These are phyloP conservation scores for Coprinellus aureogranulatus DNA, from an alignment of 768 basidiomycete species.

Conservation along the genomic window DNA sequence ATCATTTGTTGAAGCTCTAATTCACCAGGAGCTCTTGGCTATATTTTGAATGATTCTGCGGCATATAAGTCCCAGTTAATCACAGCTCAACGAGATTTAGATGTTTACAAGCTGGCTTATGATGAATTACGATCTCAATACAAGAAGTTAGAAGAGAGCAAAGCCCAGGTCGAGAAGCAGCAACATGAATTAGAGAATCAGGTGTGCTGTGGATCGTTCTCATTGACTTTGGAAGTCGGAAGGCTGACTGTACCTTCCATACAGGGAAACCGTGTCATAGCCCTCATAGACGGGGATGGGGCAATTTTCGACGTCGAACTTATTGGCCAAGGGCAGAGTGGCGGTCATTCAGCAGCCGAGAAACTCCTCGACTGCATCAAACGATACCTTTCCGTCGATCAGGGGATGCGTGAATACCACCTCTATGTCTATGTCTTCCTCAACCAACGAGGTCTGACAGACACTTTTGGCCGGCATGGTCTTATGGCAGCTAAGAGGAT, in stretches of 20 bases:
- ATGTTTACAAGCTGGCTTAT: conserved; percentile 43
- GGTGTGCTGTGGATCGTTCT: conserved; percentile 24
- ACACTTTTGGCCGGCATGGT: conserved; percentile 45
- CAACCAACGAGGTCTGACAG: conserved; percentile 59
- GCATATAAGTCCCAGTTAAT: conserved; percentile 29
- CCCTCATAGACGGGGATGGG: conserved; percentile 67
- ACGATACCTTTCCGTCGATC: conserved; percentile 31
- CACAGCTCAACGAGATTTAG: conserved; percentile 39
- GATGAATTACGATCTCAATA: conserved; percentile 35
- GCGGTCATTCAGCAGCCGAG: conserved; percentile 57
- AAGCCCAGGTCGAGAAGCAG: conserved; percentile 37
- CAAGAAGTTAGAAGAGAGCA: conserved; percentile 28
- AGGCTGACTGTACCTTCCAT: background rate
- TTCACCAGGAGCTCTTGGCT: conserved; percentile 40
- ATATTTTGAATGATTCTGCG: conserved; percentile 32
- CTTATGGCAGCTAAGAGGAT: conserved; percentile 34
- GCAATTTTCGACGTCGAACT: conserved; percentile 56
- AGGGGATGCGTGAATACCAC: conserved; percentile 44
- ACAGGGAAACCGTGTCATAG: conserved; percentile 44
- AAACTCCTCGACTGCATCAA: conserved; percentile 41
- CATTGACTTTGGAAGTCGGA: background rate
- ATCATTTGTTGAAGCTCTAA: too few relatives aligned
- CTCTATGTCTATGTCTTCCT: conserved; percentile 63
- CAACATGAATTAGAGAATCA: conserved; percentile 38
- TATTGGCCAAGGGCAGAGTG: conserved; percentile 52